Base-by-base conservation (phyloP, 2,329 filamentous ascomycete genomes). In the Colletotrichum magnum region DNA sequence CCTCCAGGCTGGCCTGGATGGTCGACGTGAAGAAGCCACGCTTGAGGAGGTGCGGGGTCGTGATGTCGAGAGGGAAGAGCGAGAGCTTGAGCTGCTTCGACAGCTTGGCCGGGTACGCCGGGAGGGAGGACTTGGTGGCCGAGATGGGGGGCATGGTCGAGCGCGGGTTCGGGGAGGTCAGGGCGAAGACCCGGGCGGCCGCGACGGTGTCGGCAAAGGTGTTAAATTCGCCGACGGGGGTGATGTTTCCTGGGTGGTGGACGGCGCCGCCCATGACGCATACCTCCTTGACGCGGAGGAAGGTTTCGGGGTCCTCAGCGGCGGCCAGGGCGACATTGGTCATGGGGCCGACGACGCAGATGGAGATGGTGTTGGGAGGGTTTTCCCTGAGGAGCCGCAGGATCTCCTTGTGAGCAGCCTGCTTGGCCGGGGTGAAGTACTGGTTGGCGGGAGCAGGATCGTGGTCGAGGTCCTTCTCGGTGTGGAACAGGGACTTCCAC, bases 211-310 rank as follows among this genome's bases (percentile, higher is more conserved):
- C 97, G 67, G 96, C 95, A 77, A 94, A 97, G 66, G 92, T 93
- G 84, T 99, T 99, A 88, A 99, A 99, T 79, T 99, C 96, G 71
- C 93, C 94, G 13, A 92, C 89, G 2, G 96, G 95, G 53, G 90
- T 91, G 76, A 93, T 90, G 79, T 99, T 99, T 74, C 96, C 96
- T 58, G 90, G 87, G 52, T 90, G 83, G 68, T 93, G 86, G 62
- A 99, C 88, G 26, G 93, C 91, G 69, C 96, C 96, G 68, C 95
- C 96, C 96, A 99, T 99, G 54, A 98, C 93, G 4, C 97, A 92
- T 3, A 99, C 88, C 80, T 98, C 94, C 79, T 97, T 97, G 57
- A 91, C 93, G 51, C 90, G 90, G 64, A 99, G 86, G 79, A 99
- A 98, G 0, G 94, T 92, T 79, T 95, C 94, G 0, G 95, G 92